phyloP scores from a whole-genome alignment of 768 basidiomycete species.

The Kwoniella pini region DNA sequence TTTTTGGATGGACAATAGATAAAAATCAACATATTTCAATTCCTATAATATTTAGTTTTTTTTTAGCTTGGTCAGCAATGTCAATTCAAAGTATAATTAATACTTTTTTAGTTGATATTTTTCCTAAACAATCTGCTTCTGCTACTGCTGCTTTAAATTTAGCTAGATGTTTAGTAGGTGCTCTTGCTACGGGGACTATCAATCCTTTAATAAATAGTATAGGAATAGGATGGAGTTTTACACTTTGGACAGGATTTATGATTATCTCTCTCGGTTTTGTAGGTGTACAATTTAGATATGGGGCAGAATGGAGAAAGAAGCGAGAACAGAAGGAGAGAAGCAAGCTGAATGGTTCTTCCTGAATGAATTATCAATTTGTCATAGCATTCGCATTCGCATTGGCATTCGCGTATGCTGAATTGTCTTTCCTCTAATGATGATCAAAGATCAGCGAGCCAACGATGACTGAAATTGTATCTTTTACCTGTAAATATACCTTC shows the following conservation, averaged over 20 bases:
- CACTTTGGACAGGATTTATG: slow-evolving; percentile 1
- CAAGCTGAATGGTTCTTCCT: background rate
- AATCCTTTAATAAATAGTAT: slow-evolving; percentile 1
- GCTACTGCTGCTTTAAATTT: slow-evolving; percentile 12
- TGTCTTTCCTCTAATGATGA: too few relatives aligned
- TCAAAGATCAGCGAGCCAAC: too few relatives aligned
- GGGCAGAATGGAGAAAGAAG: background rate
- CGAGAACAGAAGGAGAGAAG: background rate
- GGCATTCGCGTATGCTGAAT: too few relatives aligned
- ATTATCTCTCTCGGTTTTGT: background rate
- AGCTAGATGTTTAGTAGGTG: slow-evolving; percentile 6
- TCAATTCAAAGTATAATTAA: slow-evolving; percentile 8
- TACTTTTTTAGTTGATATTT: slow-evolving; percentile 12
- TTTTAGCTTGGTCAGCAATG: slow-evolving; percentile 16
- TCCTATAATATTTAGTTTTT: slow-evolving; percentile 2
- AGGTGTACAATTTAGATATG: slow-evolving; percentile 5
- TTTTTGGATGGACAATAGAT: slow-evolving; percentile 10
- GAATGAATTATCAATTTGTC: too few relatives aligned
- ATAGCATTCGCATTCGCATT: too few relatives aligned
- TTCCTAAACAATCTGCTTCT: slow-evolving; percentile 1
- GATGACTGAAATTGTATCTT: too few relatives aligned
- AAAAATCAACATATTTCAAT: slow-evolving; percentile 7
- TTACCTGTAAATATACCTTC: too few relatives aligned
- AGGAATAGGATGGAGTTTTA: slow-evolving; percentile 9
- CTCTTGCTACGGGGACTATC: slow-evolving; percentile 4